Conservation (phyloP, 352 stramenopile species). For the Phytopythium oedochilum region DNA sequence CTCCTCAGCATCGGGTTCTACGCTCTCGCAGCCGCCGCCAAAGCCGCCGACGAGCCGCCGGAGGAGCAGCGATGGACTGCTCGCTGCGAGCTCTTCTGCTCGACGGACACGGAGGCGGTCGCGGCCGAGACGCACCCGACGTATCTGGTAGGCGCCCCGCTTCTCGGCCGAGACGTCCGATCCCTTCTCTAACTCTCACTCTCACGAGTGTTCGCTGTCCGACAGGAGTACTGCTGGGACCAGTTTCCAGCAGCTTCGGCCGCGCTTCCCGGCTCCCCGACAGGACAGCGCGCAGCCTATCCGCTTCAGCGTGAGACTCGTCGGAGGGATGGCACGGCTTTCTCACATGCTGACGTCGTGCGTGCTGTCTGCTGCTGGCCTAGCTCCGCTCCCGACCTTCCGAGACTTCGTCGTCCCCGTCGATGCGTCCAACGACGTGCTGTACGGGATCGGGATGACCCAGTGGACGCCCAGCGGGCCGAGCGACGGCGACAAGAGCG, state of each 20-base stretch:
- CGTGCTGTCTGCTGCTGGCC: no score
- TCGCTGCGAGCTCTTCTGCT: conserved; percentile 24
- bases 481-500: background rate
- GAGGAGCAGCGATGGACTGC: background rate
- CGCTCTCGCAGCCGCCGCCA: background rate
- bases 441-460: conserved; percentile 38
- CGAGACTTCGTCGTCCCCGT: conserved; percentile 41
- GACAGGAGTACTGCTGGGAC: conserved; percentile 46
- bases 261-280: background rate
- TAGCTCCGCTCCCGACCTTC: conserved; percentile 24
- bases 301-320: background rate
- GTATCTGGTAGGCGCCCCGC: conserved; percentile 23
- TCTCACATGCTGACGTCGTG: background rate
- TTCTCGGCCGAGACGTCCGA: no score
- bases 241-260: background rate
- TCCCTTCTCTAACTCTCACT: background rate
- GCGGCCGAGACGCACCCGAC: conserved; percentile 10
- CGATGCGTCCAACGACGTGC: background rate
- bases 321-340: no score
- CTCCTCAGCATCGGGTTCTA: background rate
- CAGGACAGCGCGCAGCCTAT: background rate
- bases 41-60: background rate
- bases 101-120: conserved; percentile 5
- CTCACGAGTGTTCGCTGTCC: background rate
- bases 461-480: conserved; percentile 10